Conservation (phyloP, 2,329 filamentous ascomycete species). For the Aspergillus latus region DNA sequence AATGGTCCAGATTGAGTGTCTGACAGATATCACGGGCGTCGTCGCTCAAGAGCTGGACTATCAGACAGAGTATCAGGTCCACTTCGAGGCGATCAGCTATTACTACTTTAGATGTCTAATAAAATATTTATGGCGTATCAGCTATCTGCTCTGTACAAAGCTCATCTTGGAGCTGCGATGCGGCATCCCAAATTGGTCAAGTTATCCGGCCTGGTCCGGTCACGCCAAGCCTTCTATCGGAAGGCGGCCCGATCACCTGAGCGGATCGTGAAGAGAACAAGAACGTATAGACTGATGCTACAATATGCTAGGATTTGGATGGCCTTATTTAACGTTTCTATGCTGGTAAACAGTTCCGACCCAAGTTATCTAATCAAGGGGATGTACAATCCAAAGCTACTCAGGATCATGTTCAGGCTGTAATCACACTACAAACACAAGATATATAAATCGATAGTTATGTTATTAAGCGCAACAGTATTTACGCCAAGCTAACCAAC, state of each 20-base stretch:
- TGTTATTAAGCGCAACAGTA: not conserved
- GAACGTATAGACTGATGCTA: not conserved
- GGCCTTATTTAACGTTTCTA: too few species aligned
- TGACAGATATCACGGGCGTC: not conserved
- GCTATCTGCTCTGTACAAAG: not conserved
- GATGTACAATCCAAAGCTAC: not conserved
- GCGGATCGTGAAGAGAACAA: not conserved
- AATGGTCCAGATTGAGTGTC: not conserved
- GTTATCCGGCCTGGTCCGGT: not conserved
- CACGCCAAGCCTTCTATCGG: not conserved
- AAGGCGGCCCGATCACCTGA: not conserved
- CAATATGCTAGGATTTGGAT: not conserved
- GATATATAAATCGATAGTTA: not conserved
- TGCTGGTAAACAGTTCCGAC: too few species aligned
- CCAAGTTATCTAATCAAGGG: too few species aligned
- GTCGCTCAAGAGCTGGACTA: not conserved
- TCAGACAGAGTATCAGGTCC: too few species aligned
- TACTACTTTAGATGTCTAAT: not conserved
- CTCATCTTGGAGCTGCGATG: conserved; percentile 1
- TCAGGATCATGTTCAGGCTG: not conserved
- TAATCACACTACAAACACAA: not conserved
- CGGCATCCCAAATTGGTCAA: not conserved
- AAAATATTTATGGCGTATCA: not conserved
- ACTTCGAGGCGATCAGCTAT: not conserved
- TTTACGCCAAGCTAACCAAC: not conserved